These are phyloP conservation scores for Seiridium unicorne DNA, from an alignment of 2,329 filamentous ascomycete genomes.

Conservation along the genomic window DNA sequence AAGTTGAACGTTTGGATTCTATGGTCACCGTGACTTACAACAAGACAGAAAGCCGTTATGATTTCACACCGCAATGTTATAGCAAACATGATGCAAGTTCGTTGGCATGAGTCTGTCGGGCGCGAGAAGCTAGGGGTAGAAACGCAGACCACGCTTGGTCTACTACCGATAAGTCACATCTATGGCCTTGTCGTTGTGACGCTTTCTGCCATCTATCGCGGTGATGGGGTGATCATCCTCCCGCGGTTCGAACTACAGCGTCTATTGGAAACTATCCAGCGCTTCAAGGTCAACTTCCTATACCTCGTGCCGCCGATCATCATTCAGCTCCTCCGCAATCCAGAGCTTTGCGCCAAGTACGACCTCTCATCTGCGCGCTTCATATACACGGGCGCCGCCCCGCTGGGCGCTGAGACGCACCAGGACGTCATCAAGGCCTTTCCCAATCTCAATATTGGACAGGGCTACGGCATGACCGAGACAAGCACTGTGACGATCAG, in stretches of 20 bases:
- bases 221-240: slow-evolving; percentile 69
- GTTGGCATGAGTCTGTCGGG: slow-evolving; percentile 35
- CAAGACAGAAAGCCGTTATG: slow-evolving; percentile 69
- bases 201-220: slow-evolving; percentile 64
- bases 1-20: slow-evolving; percentile 17
- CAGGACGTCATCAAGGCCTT: slow-evolving; percentile 42
- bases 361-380: slow-evolving; percentile 66
- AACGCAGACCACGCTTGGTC: slow-evolving; percentile 50
- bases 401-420: slow-evolving; percentile 71
- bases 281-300: slow-evolving; percentile 63
- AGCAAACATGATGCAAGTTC: slow-evolving; percentile 66
- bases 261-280: slow-evolving; percentile 62
- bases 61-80: slow-evolving; percentile 75
- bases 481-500: slow-evolving; percentile 68
- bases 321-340: slow-evolving; percentile 69
- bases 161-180: slow-evolving; percentile 76
- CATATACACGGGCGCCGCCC: slow-evolving; percentile 76
- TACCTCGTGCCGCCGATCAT: slow-evolving; percentile 78
- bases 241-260: slow-evolving; percentile 69
- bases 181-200: slow-evolving; percentile 72
- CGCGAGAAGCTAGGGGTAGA: slow-evolving; percentile 25
- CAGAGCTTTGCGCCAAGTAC: slow-evolving; percentile 59
- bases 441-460: slow-evolving; percentile 58
- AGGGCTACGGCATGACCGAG: slow-evolving; percentile 79
- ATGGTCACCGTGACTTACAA: neutral